Conservation (phyloP, 805 yeast species). For the Scheffersomyces lignosus region DNA sequence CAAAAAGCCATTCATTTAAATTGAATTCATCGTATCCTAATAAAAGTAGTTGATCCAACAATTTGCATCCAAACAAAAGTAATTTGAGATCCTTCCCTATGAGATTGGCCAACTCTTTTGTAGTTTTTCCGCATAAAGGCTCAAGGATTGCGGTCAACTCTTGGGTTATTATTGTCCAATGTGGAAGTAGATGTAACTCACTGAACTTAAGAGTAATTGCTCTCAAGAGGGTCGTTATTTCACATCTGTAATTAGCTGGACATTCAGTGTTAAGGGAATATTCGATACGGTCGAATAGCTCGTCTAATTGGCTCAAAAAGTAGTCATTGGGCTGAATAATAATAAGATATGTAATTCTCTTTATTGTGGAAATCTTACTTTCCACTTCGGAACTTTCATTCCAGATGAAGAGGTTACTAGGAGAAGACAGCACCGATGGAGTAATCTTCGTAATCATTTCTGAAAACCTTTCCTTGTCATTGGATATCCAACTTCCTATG, state of each 20-base stretch:
- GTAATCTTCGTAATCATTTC: slow-evolving; percentile 44
- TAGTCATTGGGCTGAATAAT: slow-evolving; percentile 62
- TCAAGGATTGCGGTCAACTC: slow-evolving; percentile 56
- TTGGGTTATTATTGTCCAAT: slow-evolving; percentile 70
- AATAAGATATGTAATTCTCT: slow-evolving; percentile 63
- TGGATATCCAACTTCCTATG: slow-evolving; percentile 61
- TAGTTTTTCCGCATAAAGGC: slow-evolving; percentile 24
- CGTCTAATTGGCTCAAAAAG: slow-evolving; percentile 52
- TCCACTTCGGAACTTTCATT: slow-evolving; percentile 63
- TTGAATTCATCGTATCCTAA: slow-evolving; percentile 76
- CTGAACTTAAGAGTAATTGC: slow-evolving; percentile 63
- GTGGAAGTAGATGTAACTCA: slow-evolving; percentile 60
- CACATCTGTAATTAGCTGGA: slow-evolving; percentile 36
- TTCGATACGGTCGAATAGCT: slow-evolving; percentile 37
- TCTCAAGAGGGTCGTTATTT: slow-evolving; percentile 60
- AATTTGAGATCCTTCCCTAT: slow-evolving; percentile 39
- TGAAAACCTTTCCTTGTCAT: slow-evolving; percentile 58
- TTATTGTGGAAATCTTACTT: slow-evolving; percentile 51
- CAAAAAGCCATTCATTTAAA: slow-evolving; percentile 80
- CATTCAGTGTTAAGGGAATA: slow-evolving; percentile 29
- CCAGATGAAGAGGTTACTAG: slow-evolving; percentile 69
- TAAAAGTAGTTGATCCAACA: slow-evolving; percentile 72
- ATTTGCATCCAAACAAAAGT: slow-evolving; percentile 65
- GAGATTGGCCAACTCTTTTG: slow-evolving; percentile 26
- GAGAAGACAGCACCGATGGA: slow-evolving; percentile 43